Evolutionary conservation across 2,329 filamentous ascomycete species (phyloP).

Genomic region (Eurotiales sp.): DNA sequence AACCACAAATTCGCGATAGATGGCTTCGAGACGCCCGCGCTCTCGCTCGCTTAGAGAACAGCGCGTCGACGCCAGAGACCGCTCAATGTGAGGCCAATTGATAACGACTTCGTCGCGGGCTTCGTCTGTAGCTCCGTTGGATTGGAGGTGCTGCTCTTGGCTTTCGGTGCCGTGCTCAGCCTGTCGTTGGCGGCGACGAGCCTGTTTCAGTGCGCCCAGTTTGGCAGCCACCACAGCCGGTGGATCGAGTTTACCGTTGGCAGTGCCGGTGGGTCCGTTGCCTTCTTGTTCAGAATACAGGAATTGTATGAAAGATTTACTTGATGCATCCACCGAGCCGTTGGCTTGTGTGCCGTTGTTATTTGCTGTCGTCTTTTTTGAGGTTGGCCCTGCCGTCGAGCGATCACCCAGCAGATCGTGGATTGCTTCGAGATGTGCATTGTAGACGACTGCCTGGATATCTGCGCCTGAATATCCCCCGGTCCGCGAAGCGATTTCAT

Average conservation of each 20-base stretch:
- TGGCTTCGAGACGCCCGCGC: slow-evolving; percentile 66
- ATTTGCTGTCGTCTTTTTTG: slow-evolving; percentile 15
- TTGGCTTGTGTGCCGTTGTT: slow-evolving; percentile 19
- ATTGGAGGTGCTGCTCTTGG: slow-evolving; percentile 21
- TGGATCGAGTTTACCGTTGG: slow-evolving; percentile 60
- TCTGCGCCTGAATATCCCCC: slow-evolving; percentile 93
- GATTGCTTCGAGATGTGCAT: slow-evolving; percentile 94
- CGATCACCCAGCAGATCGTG: slow-evolving; percentile 76
- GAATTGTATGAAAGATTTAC: slow-evolving; percentile 69
- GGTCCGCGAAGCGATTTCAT: slow-evolving; percentile 73
- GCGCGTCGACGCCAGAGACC: slow-evolving; percentile 71
- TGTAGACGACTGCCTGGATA: slow-evolving; percentile 90
- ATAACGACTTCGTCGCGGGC: slow-evolving; percentile 68
- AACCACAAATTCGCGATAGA: slow-evolving; percentile 90
- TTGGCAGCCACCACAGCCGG: slow-evolving; percentile 77
- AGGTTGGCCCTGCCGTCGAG: slow-evolving; percentile 25
- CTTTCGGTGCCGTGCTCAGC: slow-evolving; percentile 35
- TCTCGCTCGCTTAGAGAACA: slow-evolving; percentile 81
- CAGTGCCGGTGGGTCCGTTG: slow-evolving; percentile 27
- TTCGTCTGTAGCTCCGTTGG: slow-evolving; percentile 1
- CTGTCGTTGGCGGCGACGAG: slow-evolving; percentile 61
- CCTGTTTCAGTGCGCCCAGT: slow-evolving; percentile 71
- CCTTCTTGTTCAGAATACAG: slow-evolving; percentile 66
- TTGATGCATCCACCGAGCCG: slow-evolving; percentile 29
- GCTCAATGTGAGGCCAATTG: slow-evolving; percentile 75